Conservation (phyloP, 768 basidiomycete species). For the Amanita rimosa region DNA sequence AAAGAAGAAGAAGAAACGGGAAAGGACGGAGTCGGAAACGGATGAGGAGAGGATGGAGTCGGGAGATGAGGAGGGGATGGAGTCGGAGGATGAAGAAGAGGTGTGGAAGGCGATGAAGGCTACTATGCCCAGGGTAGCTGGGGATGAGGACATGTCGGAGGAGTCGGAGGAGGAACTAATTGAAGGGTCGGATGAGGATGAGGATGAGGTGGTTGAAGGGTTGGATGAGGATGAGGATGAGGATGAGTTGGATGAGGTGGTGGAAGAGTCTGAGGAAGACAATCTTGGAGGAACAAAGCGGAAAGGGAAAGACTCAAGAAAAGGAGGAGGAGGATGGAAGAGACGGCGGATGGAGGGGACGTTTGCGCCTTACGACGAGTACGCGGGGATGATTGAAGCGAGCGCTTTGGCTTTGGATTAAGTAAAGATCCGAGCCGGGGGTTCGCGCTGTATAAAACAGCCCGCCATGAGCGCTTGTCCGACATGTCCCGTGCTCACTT, state of each 20-base stretch:
- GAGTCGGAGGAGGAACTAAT: slow-evolving; percentile 19
- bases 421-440: too few species aligned
- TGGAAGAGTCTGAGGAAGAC: slow-evolving; percentile 40
- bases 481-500: not conserved
- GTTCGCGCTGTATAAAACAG: not conserved
- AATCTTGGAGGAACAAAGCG: slow-evolving; percentile 27
- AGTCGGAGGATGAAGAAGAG: slow-evolving; percentile 29
- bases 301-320: slow-evolving; percentile 27
- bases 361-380: slow-evolving; percentile 84
- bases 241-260: slow-evolving; percentile 16
- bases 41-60: slow-evolving; percentile 18
- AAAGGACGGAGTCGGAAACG: slow-evolving; percentile 30
- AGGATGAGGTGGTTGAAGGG: slow-evolving; percentile 17
- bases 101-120: slow-evolving; percentile 94
- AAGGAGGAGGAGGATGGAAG: slow-evolving; percentile 55
- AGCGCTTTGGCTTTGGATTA: not conserved
- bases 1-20: slow-evolving; percentile 24
- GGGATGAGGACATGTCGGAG: slow-evolving; percentile 36
- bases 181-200: slow-evolving; percentile 26
- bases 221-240: slow-evolving; percentile 40
- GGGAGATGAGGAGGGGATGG: slow-evolving; percentile 16
- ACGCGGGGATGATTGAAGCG: slow-evolving; percentile 72
- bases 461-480: not conserved
- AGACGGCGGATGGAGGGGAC: slow-evolving; percentile 54
- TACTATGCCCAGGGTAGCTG: slow-evolving; percentile 56